These are phyloP conservation scores for Rubus parviflorus DNA, from an alignment of 306 rosid genomes.

Conservation along the genomic window DNA sequence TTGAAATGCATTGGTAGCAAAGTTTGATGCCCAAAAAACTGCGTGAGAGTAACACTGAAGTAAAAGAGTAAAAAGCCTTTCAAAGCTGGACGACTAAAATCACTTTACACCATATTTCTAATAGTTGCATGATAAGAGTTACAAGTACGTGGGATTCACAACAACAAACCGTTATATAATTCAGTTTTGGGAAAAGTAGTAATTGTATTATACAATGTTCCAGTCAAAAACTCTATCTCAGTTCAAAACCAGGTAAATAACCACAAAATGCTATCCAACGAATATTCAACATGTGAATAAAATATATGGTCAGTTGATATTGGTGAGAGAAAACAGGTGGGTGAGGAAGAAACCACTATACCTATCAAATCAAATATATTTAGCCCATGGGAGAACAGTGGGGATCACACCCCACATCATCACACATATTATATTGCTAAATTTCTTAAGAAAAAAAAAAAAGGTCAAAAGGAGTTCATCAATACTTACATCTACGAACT, in stretches of 20 bases:
- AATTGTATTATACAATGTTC: not conserved
- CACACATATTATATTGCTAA: constrained; percentile 11
- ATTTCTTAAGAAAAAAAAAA: not conserved
- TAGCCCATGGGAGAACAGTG: not conserved
- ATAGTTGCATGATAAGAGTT: not conserved
- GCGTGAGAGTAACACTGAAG: not conserved
- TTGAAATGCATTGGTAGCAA: not conserved
- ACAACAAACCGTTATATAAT: not conserved
- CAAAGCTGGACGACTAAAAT: not conserved
- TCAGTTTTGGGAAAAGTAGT: not conserved
- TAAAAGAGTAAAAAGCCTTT: not conserved
- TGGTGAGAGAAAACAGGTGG: not conserved
- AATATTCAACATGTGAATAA: not conserved
- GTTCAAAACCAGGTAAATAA: not conserved
- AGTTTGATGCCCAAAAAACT: not conserved
- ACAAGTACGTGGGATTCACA: not conserved
- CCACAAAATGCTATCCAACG: constrained; percentile 10
- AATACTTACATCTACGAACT: constrained; percentile 62
- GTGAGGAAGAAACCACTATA: not conserved
- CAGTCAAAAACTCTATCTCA: not conserved
- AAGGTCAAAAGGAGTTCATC: constrained; percentile 10
- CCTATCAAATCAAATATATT: not conserved
- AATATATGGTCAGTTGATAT: not conserved
- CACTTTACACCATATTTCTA: not conserved
- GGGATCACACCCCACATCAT: not conserved